Conservation (phyloP, 306 rosid species). For the Vachellia collinsii region DNA sequence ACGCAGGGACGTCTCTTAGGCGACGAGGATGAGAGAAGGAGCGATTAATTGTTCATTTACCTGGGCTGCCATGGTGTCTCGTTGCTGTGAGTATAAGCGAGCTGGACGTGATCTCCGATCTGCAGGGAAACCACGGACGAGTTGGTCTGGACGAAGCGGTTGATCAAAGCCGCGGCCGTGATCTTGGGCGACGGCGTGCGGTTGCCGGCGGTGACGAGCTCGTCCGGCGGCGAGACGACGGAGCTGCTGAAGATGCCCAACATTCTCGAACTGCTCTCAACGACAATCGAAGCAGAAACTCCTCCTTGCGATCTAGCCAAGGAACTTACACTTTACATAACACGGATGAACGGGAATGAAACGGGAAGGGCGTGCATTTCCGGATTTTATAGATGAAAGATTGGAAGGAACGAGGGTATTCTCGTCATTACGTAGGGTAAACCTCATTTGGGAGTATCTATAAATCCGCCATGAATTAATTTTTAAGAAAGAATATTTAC, state of each 20-base stretch:
- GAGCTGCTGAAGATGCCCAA: conserved; percentile 88
- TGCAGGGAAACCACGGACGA: conserved; percentile 65
- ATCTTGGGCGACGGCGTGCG: conserved; percentile 89
- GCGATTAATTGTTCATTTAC: conserved; percentile 43
- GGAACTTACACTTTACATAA: not conserved
- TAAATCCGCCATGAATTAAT: conserved; percentile 1
- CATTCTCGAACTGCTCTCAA: conserved; percentile 42
- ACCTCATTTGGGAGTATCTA: not conserved
- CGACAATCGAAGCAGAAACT: not conserved
- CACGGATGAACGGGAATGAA: conserved; percentile 20
- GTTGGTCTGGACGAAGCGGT: conserved; percentile 62
- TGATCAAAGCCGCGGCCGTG: conserved; percentile 55
- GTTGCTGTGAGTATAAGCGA: conserved; percentile 75
- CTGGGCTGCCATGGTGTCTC: conserved; percentile 78
- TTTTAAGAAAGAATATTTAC: not conserved
- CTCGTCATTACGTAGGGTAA: conserved; percentile 18
- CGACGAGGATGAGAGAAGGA: not conserved
- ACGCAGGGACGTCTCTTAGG: not conserved
- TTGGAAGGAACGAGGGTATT: conserved; percentile 24
- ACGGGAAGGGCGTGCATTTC: not conserved
- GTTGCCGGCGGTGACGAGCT: conserved; percentile 88
- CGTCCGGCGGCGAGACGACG: conserved; percentile 83
- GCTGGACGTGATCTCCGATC: conserved; percentile 70
- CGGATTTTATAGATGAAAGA: conserved; percentile 45
- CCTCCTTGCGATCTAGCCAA: not conserved